Percentiles rank a stretch among this genome's conserved stretches.
Conservation (phyloP, 2,329 filamentous ascomycete genomes). For the Cordyceps tenuipes region DNA sequence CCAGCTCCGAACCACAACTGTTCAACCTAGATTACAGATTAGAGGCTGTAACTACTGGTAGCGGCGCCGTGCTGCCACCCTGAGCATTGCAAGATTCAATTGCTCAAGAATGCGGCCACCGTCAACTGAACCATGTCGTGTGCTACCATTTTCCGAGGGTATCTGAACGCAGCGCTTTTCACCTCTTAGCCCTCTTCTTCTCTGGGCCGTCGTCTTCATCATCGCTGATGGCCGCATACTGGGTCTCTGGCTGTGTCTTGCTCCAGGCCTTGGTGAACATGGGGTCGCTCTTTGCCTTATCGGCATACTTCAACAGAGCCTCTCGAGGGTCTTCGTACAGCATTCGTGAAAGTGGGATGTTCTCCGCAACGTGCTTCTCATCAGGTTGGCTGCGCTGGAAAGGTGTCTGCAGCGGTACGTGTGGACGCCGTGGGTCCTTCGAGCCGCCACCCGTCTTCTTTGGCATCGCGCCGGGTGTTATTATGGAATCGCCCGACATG, state of each 20-base stretch:
- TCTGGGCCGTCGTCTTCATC: constrained; percentile 67
- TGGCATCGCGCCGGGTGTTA: constrained; percentile 57
- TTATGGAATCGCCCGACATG: constrained; percentile 73
- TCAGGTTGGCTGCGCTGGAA: constrained; percentile 88
- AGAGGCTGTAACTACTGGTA: not conserved
- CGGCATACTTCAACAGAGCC: constrained; percentile 88
- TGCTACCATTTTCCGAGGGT: not conserved
- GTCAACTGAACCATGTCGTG: not conserved
- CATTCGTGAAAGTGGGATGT: constrained; percentile 86
- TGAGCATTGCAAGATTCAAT: not conserved
- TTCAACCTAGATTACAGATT: not conserved
- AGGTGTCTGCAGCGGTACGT: constrained; percentile 75
- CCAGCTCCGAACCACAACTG: not conserved
- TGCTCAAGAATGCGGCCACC: not conserved
- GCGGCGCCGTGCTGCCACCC: not conserved
- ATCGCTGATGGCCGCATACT: constrained; percentile 85
- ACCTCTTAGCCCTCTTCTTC: constrained; percentile 53
- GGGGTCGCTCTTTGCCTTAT: constrained; percentile 85
- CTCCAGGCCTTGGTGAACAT: constrained; percentile 93
- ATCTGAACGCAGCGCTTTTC: constrained; percentile 18
- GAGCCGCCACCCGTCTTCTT: constrained; percentile 61
- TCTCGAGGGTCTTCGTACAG: constrained; percentile 93
- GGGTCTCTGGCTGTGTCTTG: constrained; percentile 81
- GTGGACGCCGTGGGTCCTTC: constrained; percentile 72
- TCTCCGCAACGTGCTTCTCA: constrained; percentile 77